Evolutionary conservation across 2,329 filamentous ascomycete species (phyloP).

Genomic region (Teratosphaeria viscida): DNA sequence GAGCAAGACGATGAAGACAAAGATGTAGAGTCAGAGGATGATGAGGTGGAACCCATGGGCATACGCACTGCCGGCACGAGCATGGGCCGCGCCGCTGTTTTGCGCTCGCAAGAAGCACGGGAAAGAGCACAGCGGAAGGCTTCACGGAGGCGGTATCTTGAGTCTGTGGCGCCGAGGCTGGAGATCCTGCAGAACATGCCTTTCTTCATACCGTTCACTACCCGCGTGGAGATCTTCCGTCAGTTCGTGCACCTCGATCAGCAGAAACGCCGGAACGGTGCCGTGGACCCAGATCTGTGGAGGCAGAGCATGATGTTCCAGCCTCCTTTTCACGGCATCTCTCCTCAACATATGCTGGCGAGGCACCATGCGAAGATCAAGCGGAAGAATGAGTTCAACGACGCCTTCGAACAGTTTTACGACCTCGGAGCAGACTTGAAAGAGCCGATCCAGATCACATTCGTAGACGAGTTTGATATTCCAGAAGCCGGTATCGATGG

Average conservation of each 20-base stretch:
- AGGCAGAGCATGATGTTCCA: conserved; percentile 39
- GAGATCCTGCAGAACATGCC: conserved; percentile 94
- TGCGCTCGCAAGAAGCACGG: conserved; percentile 43
- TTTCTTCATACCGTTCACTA: conserved; percentile 89
- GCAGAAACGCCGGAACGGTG: conserved; percentile 53
- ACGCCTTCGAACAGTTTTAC: conserved; percentile 79
- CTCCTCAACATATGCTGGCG: conserved; percentile 39
- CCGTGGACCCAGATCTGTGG: conserved; percentile 65
- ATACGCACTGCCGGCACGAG: background rate
- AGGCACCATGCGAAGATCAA: conserved; percentile 65
- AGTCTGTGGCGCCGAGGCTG: conserved; percentile 71
- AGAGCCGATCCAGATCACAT: conserved; percentile 92
- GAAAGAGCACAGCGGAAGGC: conserved; percentile 55
- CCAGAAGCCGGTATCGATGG: conserved; percentile 92
- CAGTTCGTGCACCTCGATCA: conserved; percentile 86
- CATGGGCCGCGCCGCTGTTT: conserved; percentile 19
- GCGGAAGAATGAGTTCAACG: conserved; percentile 69
- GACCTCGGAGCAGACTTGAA: conserved; percentile 71
- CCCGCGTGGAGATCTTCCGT: conserved; percentile 82
- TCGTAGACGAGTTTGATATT: conserved; percentile 80
- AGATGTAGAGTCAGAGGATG: conserved; percentile 33
- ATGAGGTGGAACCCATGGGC: conserved; percentile 10
- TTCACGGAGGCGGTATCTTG: conserved; percentile 60
- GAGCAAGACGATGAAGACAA: conserved; percentile 50
- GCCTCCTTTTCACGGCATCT: conserved; percentile 12